Evolutionary conservation across 1,139 yeast genomes (phyloP).

Genomic region (Eremothecium coryli): DNA sequence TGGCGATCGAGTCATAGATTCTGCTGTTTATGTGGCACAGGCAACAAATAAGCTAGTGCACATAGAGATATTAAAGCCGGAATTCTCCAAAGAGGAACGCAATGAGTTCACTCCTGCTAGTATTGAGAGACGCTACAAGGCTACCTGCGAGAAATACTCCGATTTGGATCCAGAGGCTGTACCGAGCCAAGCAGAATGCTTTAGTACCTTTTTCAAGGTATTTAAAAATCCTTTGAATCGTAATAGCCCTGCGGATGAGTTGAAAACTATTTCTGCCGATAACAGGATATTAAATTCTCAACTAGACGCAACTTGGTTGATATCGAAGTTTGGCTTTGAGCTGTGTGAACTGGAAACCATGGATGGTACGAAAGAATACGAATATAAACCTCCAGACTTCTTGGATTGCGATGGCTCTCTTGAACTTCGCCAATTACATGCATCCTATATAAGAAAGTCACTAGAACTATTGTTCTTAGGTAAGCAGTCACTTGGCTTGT

Average conservation of each 20-base stretch:
- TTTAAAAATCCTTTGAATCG: slow-evolving; percentile 50
- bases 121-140: slow-evolving; percentile 33
- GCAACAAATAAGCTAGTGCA: slow-evolving; percentile 36
- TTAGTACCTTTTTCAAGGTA: slow-evolving; percentile 49
- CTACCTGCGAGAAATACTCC: slow-evolving; percentile 28
- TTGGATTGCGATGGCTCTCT: slow-evolving; percentile 32
- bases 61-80: slow-evolving; percentile 37
- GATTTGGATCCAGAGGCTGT: slow-evolving; percentile 23
- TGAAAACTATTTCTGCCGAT: slow-evolving; percentile 44
- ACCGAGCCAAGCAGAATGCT: slow-evolving; percentile 47
- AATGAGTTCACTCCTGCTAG: slow-evolving; percentile 33
- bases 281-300: slow-evolving; percentile 44
- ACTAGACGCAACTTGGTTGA: slow-evolving; percentile 46
- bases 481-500: slow-evolving; percentile 23
- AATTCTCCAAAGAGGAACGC: slow-evolving; percentile 33
- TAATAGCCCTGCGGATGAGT: slow-evolving; percentile 36
- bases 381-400: slow-evolving; percentile 51
- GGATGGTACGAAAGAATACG: slow-evolving; percentile 34
- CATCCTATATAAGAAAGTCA: slow-evolving; percentile 42
- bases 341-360: slow-evolving; percentile 28
- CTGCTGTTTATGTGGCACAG: slow-evolving; percentile 37
- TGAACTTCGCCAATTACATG: slow-evolving; percentile 31
- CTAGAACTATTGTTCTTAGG: slow-evolving; percentile 43
- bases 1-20: slow-evolving; percentile 30
- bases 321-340: slow-evolving; percentile 35